Evolutionary conservation across 2,329 filamentous ascomycete species (phyloP), one percentile per base, ranked within the genome.

Genomic region (Coniella lustricola): DNA sequence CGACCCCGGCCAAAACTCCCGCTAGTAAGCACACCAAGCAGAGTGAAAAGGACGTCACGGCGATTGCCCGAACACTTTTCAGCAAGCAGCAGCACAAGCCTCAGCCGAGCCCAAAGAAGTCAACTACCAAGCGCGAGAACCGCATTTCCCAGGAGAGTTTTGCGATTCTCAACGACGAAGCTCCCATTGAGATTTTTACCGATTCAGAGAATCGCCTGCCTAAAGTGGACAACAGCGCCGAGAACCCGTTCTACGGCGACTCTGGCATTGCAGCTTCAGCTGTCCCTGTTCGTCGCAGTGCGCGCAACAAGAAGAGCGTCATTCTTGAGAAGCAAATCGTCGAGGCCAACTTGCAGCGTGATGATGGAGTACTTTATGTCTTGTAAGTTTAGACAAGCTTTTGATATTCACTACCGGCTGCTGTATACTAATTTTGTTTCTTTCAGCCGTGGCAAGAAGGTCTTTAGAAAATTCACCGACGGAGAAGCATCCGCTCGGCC

Each of bases 181-280:
- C 74, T 36, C 64, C 72, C n/a, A 86, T 90, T 56, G 65, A 77
- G 55, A 87, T 91, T 59, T 91, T 82, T 61, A 90, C 84, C 35
- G 87, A 93, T 63, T 81, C 86, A 1, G 84, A 89, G 55, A 90
- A 95, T 56, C 82, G 84, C 47, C 66, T 90, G 36, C 87, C 87
- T 17, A 76, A 81, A 54, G 68, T 79, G 36, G 85, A 89, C 57
- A 62, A 67, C n/a, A 81, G 74, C 55, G 67, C 71, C 7, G 81
- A 83, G 21, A 93, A 91, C 61, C 87, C 87, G 1, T 93, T 91
- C 63, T 76, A 81, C 52, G 77, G 74, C 45, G 70, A 71, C 38
- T 59, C 67, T 32, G 55, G 68, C 49, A 52, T 60, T 18, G 49
- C 65, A 40, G 63, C 69, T 51, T 64, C 62, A 10, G 67, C 70